These are phyloP conservation scores for Mucor irregularis DNA, from an alignment of 371 early-diverging fungal species.

Conservation along the genomic window DNA sequence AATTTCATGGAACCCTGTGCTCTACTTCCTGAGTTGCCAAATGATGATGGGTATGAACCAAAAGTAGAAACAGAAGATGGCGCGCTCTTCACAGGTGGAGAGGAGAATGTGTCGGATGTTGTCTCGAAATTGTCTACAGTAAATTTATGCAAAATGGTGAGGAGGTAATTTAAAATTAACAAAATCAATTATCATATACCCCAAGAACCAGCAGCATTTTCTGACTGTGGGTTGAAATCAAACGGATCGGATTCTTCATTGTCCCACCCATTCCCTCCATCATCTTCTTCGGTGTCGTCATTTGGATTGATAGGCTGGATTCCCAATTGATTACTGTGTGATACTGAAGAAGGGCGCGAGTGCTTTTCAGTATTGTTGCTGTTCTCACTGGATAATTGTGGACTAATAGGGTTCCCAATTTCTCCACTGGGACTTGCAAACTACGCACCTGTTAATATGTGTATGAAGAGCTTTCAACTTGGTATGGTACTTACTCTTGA, in stretches of 20 bases:
- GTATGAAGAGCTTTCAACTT: too few relatives aligned
- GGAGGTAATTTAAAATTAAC: neutral
- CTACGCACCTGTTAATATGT: too few relatives aligned
- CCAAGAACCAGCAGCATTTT: conserved; percentile 47
- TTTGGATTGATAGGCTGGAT: conserved; percentile 3
- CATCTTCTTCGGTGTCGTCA: conserved; percentile 2
- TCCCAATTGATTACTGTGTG: neutral
- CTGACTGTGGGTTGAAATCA: conserved; percentile 12
- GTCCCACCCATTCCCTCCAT: conserved; percentile 45
- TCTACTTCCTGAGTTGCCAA: neutral
- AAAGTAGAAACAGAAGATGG: conserved; percentile 27
- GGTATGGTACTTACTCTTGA: conserved; percentile 45
- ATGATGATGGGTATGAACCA: conserved; percentile 12
- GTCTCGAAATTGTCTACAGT: neutral
- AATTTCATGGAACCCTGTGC: conserved; percentile 40
- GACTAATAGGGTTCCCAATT: conserved; percentile 23
- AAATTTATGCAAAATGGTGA: neutral
- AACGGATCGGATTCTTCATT: conserved; percentile 27
- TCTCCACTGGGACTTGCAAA: conserved; percentile 45
- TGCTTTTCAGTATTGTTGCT: neutral
- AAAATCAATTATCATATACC: conserved; percentile 4
- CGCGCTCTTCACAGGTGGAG: neutral
- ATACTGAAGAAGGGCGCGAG: neutral
- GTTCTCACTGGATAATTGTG: neutral
- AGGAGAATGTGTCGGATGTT: neutral